phyloP scores from a whole-genome alignment of 495 filamentous ascomycete genomes.

The Lepidopterella palustris region DNA sequence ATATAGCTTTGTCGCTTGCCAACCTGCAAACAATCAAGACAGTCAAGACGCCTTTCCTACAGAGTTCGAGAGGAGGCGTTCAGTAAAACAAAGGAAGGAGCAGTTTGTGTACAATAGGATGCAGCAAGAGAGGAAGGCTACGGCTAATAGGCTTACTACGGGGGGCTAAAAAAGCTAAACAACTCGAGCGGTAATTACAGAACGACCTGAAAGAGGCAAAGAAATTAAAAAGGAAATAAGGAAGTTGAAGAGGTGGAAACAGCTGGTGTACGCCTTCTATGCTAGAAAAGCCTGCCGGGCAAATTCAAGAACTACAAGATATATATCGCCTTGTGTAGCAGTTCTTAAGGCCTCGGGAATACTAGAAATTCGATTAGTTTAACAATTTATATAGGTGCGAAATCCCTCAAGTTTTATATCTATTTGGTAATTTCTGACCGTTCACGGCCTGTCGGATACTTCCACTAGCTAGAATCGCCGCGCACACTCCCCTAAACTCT shows the following conservation, averaged over 20 bases:
- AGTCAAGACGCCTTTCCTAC: too few species aligned
- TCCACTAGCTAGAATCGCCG: too few species aligned
- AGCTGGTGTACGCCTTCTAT: not conserved
- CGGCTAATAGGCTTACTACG: not conserved
- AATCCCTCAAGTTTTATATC: not conserved
- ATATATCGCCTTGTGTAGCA: not conserved
- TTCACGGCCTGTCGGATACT: too few species aligned
- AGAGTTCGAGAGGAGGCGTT: too few species aligned
- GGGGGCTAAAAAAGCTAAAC: not conserved
- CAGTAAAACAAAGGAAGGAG: not conserved
- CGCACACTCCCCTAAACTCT: too few species aligned
- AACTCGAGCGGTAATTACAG: not conserved
- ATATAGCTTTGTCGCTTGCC: too few species aligned
- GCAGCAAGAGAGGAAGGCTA: not conserved
- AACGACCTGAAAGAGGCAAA: not conserved
- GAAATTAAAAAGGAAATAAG: not conserved
- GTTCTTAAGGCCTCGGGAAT: not conserved
- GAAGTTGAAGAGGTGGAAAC: not conserved
- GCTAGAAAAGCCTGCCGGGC: not conserved
- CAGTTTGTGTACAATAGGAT: not conserved
- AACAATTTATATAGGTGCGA: not conserved
- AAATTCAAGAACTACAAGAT: not conserved
- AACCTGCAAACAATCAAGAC: too few species aligned
- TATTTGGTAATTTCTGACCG: too few species aligned
- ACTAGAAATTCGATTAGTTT: not conserved